phyloP scores from a whole-genome alignment of 2,329 filamentous ascomycete species.

The Fusarium guadeloupense region DNA sequence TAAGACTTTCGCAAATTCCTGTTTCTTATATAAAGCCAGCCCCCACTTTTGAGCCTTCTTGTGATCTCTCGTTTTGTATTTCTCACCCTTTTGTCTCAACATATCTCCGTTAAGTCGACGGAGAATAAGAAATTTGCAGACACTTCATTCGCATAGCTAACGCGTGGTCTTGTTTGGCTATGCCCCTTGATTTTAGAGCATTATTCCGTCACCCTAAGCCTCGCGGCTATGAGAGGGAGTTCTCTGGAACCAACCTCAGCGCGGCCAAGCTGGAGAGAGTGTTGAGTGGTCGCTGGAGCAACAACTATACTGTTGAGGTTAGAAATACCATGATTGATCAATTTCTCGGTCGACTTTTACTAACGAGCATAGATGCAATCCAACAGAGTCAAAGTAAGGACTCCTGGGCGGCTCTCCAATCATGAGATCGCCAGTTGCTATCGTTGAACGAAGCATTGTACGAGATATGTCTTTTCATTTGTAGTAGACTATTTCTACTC shows the following conservation, averaged over 20 bases:
- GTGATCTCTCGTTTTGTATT: too few species aligned
- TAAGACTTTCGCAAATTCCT: too few species aligned
- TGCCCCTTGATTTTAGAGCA: background rate
- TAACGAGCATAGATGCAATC: background rate
- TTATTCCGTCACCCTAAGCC: too few species aligned
- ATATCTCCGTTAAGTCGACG: too few species aligned
- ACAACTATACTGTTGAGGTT: background rate
- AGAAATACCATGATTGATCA: rapidly evolving
- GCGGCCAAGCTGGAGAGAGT: background rate
- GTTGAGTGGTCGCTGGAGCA: background rate
- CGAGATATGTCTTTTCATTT: background rate
- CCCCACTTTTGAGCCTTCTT: too few species aligned
- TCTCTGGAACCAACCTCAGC: background rate
- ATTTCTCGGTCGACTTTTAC: rapidly evolving
- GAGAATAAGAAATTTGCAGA: too few species aligned
- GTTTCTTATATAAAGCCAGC: too few species aligned
- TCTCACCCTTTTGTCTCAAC: too few species aligned
- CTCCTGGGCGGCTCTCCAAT: background rate
- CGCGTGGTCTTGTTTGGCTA: background rate
- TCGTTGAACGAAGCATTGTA: background rate
- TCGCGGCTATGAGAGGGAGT: background rate
- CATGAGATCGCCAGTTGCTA: background rate
- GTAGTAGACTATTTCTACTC: too few species aligned
- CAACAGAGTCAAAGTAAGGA: background rate
- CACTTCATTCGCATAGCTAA: background rate